Base-by-base conservation (phyloP, 202 grass and related monocot genomes). In the Setaria viridis region DNA sequence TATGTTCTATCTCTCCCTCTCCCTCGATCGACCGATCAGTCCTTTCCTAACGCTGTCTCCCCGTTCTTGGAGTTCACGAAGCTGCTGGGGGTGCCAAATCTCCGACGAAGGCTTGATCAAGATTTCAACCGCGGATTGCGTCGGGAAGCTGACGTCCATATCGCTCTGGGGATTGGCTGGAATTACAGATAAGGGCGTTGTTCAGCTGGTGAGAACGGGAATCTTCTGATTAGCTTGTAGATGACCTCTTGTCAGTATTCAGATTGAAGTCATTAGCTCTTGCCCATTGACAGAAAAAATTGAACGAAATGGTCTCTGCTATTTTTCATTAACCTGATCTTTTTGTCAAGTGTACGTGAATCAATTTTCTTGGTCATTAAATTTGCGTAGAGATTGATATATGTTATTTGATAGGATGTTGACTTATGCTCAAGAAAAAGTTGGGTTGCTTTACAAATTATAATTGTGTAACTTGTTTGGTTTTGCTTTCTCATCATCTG, bases 91-190 rank as follows among this genome's bases (percentile, higher is more conserved):
- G 8, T 95, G 91, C 85, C 89, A 89, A 46, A 94, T 98, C 35
- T 94, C 89, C 41, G 95, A 95, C 78, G 50, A 89, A 62, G 95
- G 95, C 11, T 46, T 98, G 77, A 87, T 90, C 48, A 89, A 90
- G 77, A 94, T 98, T 76, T 88, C 95, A 7, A 69, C 88, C 6
- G 93, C 93, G 15, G 88, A 85, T 15, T 98, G 93, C 67, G 55
- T 98, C 34, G 64, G 48, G 25, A 98, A 98, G 34, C 72, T 95
- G 14, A 84, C 90, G 29, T 98, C 95, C 76, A 86, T 98, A 72
- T 94, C 95, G 29, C 79, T 98, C 42, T 98, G 95, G 95, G 93
- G 95, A 59, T 54, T 98, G 76, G 93, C 93, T 57, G 91, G 95
- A 62, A 98, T 98, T 59, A 95, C 86, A 47, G 93, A 98, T 65